Evolutionary conservation across 192 early-diverging fungal species (phyloP).

Genomic region (Thamnidium elegans): DNA sequence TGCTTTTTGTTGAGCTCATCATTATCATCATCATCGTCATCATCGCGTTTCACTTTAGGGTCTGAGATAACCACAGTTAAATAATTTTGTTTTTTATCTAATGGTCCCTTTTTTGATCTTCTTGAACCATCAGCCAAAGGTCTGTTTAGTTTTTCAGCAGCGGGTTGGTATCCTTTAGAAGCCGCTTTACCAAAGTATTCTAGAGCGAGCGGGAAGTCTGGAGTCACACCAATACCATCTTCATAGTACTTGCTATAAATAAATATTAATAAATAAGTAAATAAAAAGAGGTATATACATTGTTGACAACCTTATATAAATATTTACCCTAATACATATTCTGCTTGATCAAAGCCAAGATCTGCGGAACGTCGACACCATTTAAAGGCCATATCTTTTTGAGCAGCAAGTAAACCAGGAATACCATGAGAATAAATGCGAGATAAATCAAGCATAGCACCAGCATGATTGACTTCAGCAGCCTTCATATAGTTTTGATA

Average conservation of each 20-base stretch:
- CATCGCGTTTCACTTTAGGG: background rate
- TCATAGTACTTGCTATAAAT: slow-evolving; percentile 34
- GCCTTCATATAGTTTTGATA: slow-evolving; percentile 80
- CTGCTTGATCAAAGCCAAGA: slow-evolving; percentile 71
- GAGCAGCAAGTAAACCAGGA: slow-evolving; percentile 8
- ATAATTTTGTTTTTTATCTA: background rate
- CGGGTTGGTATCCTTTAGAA: slow-evolving; percentile 31
- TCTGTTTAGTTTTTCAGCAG: slow-evolving; percentile 30
- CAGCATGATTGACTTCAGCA: slow-evolving; percentile 69
- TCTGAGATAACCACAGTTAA: background rate
- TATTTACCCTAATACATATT: slow-evolving; percentile 85
- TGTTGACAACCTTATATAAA: background rate
- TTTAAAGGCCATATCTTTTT: slow-evolving; percentile 60
- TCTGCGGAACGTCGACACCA: slow-evolving; percentile 83
- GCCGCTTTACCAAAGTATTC: slow-evolving; percentile 37
- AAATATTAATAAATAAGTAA: background rate
- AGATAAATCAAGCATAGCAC: slow-evolving; percentile 85
- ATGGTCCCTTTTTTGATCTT: background rate
- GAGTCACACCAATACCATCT: slow-evolving; percentile 26
- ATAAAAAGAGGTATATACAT: background rate
- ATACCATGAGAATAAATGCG: slow-evolving; percentile 81
- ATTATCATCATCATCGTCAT: background rate
- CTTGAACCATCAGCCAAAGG: slow-evolving; percentile 8
- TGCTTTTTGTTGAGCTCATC: too few species aligned
- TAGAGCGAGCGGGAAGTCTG: slow-evolving; percentile 30